phyloP scores from a whole-genome alignment of 2,329 filamentous ascomycete genomes.

The Elsinoe ampelina region DNA sequence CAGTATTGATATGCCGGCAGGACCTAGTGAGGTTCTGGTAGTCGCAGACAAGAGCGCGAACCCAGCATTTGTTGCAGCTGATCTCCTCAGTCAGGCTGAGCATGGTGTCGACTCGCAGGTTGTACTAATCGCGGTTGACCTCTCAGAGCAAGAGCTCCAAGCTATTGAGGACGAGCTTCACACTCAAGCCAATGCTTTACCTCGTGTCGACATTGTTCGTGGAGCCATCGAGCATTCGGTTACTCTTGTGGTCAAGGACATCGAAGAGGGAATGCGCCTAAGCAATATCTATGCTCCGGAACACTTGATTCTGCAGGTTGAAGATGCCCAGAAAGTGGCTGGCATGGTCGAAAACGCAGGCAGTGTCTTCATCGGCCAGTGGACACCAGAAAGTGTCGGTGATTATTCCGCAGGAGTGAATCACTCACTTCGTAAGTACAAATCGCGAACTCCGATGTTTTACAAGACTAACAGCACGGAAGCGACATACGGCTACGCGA shows the following conservation, averaged over 20 bases:
- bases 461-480: constrained; percentile 1
- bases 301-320: constrained; percentile 85
- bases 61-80: constrained; percentile 89
- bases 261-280: constrained; percentile 66
- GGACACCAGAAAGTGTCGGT: constrained; percentile 96
- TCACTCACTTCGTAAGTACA: constrained; percentile 80
- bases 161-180: constrained; percentile 91
- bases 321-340: constrained; percentile 64
- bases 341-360: constrained; percentile 84
- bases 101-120: constrained; percentile 96
- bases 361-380: constrained; percentile 88
- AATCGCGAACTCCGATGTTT: not conserved
- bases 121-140: constrained; percentile 74
- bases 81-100: constrained; percentile 90
- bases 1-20: constrained; percentile 96
- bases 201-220: constrained; percentile 84
- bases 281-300: constrained; percentile 96
- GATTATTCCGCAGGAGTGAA: constrained; percentile 98
- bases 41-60: constrained; percentile 81
- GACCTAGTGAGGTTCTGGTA: constrained; percentile 93
- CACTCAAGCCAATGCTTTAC: constrained; percentile 73
- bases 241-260: constrained; percentile 66
- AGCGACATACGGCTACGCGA: constrained; percentile 97
- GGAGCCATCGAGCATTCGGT: constrained; percentile 87
- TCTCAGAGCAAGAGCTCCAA: constrained; percentile 60